Evolutionary conservation across 148 eudicot genomes (phyloP).

Genomic region (Diospyros kaki): DNA sequence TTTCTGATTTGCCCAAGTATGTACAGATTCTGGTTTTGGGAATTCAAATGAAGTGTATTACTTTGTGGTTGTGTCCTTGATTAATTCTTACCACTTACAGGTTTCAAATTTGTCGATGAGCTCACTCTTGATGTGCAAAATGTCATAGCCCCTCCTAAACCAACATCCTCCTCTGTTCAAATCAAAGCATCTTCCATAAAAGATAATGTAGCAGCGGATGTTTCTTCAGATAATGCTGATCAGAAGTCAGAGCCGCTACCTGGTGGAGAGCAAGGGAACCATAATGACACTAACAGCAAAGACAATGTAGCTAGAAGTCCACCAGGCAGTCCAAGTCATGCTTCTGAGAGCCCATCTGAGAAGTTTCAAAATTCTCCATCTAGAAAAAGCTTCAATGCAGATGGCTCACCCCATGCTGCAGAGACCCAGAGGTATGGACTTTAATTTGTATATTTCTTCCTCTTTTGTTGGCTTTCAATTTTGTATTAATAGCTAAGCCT

Average conservation of each 20-base stretch:
- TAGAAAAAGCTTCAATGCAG: conserved; percentile 29
- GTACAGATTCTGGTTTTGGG: neutral
- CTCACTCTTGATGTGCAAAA: conserved; percentile 88
- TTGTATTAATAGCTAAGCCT: neutral
- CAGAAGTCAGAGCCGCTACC: conserved; percentile 33
- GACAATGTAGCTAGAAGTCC: conserved; percentile 48
- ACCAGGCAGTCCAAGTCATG: conserved; percentile 57
- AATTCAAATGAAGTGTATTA: conserved; percentile 4
- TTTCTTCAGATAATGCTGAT: conserved; percentile 39
- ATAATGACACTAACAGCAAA: conserved; percentile 40
- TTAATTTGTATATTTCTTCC: neutral
- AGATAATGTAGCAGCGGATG: conserved; percentile 31
- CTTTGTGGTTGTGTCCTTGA: neutral
- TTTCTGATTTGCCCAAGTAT: neutral
- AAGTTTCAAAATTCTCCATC: conserved; percentile 34
- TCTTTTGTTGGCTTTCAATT: neutral
- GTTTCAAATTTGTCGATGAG: conserved; percentile 78
- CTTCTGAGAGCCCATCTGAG: conserved; percentile 43
- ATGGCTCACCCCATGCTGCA: conserved; percentile 58
- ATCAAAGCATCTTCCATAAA: conserved; percentile 32
- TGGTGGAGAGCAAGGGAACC: conserved; percentile 20
- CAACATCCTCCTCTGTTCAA: conserved; percentile 43
- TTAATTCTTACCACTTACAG: conserved; percentile 32
- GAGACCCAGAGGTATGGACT: conserved; percentile 54
- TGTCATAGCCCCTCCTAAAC: conserved; percentile 79